Conservation (phyloP, 352 stramenopile species). For the Thalassiosira mediterranea region DNA sequence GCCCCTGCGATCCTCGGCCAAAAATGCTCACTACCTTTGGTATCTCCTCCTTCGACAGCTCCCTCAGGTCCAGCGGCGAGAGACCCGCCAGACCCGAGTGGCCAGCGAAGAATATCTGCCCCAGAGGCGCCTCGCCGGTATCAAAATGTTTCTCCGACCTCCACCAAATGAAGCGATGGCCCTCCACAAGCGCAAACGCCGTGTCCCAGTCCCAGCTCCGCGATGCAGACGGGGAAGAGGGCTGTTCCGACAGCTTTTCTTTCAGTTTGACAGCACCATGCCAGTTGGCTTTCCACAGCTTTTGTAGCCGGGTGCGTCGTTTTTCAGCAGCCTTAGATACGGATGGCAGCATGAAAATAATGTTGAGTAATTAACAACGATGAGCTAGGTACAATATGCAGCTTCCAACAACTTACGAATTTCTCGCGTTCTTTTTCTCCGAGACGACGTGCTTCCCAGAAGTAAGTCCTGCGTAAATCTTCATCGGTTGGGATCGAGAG, state of each 20-base stretch:
- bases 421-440: slow-evolving; percentile 63
- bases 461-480: slow-evolving; percentile 79
- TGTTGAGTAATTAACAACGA: no score
- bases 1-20: slow-evolving; percentile 56
- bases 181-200: slow-evolving; percentile 77
- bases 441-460: slow-evolving; percentile 71
- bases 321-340: no score
- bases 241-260: slow-evolving; percentile 45
- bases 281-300: slow-evolving; percentile 78
- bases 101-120: slow-evolving; percentile 74
- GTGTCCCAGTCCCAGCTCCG: slow-evolving; percentile 59
- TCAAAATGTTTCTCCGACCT: slow-evolving; percentile 79
- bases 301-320: no score
- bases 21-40: slow-evolving; percentile 71
- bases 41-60: slow-evolving; percentile 70
- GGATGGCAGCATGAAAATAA: no score
- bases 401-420: no score
- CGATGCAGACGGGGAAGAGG: slow-evolving; percentile 11
- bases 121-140: slow-evolving; percentile 61
- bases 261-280: slow-evolving; percentile 66
- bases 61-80: slow-evolving; percentile 79
- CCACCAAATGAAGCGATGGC: slow-evolving; percentile 82
- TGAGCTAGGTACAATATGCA: no score
- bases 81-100: slow-evolving; percentile 78
- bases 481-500: slow-evolving; percentile 78